These are phyloP conservation scores for Abrus pulchellus DNA, from an alignment of 306 rosid species.

Conservation along the genomic window DNA sequence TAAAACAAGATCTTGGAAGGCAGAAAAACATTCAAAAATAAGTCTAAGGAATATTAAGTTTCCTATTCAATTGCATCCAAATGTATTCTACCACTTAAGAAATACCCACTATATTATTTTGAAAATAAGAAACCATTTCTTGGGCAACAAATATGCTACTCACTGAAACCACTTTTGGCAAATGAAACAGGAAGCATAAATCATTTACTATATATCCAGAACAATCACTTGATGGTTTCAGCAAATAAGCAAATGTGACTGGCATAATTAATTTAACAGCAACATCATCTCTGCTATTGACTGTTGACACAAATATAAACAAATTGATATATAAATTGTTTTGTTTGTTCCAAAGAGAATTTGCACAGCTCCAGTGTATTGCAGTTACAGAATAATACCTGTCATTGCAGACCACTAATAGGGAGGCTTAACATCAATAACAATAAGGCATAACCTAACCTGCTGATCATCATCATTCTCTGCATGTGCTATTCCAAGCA, in stretches of 20 bases:
- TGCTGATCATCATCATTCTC: slow-evolving; percentile 99
- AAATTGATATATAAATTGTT: slow-evolving; percentile 2
- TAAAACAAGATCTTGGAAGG: slow-evolving; percentile 14
- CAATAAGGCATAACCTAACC: slow-evolving; percentile 69
- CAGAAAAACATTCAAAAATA: slow-evolving; percentile 5
- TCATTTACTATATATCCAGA: slow-evolving; percentile 1
- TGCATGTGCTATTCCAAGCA: slow-evolving; percentile 98
- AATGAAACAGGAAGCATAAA: slow-evolving; percentile 35
- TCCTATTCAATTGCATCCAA: slow-evolving; percentile 26
- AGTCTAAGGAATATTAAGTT: neutral
- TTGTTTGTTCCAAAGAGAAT: slow-evolving; percentile 16
- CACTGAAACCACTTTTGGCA: slow-evolving; percentile 28
- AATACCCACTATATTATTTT: slow-evolving; percentile 23
- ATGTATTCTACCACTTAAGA: slow-evolving; percentile 22
- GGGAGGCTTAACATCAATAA: slow-evolving; percentile 41
- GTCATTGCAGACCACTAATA: slow-evolving; percentile 20
- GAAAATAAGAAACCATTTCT: neutral
- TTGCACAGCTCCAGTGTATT: slow-evolving; percentile 17
- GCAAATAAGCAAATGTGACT: slow-evolving; percentile 30
- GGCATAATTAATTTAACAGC: slow-evolving; percentile 13
- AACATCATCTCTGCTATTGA: neutral
- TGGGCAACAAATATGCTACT: slow-evolving; percentile 14
- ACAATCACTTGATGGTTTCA: slow-evolving; percentile 9
- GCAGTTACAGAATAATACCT: slow-evolving; percentile 4
- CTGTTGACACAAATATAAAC: slow-evolving; percentile 28